A percentile compares a stretch with the other conserved stretches of the same genome.
Conservation (phyloP, 352 stramenopile species). For the Lagenidium sp. region DNA sequence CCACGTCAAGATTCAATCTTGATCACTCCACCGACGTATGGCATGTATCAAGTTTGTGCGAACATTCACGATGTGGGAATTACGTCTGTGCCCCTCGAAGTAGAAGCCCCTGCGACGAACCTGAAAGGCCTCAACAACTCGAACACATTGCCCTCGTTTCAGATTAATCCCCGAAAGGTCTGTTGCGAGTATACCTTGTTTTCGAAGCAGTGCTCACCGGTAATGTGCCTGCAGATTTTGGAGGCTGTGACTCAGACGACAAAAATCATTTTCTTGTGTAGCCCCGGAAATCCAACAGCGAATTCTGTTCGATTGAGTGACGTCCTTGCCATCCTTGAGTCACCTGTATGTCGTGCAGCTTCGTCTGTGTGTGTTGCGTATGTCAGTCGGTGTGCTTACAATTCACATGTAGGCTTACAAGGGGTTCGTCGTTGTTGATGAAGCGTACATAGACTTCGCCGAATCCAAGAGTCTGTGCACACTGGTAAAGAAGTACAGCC, state of each 20-base stretch:
- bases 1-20: slow-evolving; percentile 92
- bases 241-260: slow-evolving; percentile 78
- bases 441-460: slow-evolving; percentile 98
- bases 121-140: slow-evolving; percentile 50
- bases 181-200: no score
- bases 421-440: slow-evolving; percentile 97
- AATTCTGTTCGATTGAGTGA: slow-evolving; percentile 89
- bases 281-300: slow-evolving; percentile 96
- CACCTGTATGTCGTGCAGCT: slow-evolving; percentile 49
- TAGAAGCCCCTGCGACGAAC: slow-evolving; percentile 49
- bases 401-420: slow-evolving; percentile 85
- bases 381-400: no score
- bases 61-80: slow-evolving; percentile 97
- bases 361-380: no score
- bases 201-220: neutral
- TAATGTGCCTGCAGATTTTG: slow-evolving; percentile 65
- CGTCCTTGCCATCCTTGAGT: slow-evolving; percentile 85
- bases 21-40: slow-evolving; percentile 96
- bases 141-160: slow-evolving; percentile 56
- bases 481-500: slow-evolving; percentile 89
- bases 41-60: slow-evolving; percentile 99
- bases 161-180: slow-evolving; percentile 72
- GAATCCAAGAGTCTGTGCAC: slow-evolving; percentile 63
- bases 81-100: slow-evolving; percentile 86
- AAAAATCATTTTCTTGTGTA: slow-evolving; percentile 98